phyloP scores from a whole-genome alignment of 176 grass and related monocot species.

The Otatea glauca region DNA sequence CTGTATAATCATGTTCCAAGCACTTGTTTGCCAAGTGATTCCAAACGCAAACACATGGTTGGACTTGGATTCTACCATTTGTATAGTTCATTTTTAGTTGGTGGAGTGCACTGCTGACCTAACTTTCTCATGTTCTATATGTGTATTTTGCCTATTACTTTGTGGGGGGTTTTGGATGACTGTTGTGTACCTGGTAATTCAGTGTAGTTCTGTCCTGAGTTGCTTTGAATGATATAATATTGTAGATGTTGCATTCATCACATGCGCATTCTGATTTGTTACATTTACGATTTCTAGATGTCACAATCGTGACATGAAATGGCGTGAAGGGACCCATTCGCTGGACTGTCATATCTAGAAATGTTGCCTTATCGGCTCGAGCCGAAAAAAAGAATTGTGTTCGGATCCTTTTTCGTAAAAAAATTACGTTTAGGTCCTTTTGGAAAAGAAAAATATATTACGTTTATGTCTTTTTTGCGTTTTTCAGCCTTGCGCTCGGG shows the following conservation, averaged over 20 bases:
- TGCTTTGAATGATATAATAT: too few relatives aligned
- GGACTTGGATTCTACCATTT: slow-evolving; percentile 8
- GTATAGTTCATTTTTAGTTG: background rate
- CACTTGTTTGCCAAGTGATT: slow-evolving; percentile 32
- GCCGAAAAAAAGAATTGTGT: too few relatives aligned
- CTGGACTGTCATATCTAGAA: background rate
- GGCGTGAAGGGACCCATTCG: background rate
- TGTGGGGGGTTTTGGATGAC: background rate
- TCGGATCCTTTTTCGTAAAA: too few relatives aligned
- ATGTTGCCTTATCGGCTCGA: background rate
- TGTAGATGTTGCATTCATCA: background rate
- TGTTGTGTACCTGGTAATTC: background rate
- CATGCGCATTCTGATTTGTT: background rate
- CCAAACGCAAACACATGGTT: background rate
- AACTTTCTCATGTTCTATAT: background rate
- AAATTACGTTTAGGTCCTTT: too few relatives aligned
- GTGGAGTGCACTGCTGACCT: background rate
- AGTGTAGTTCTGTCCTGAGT: background rate
- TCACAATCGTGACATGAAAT: background rate
- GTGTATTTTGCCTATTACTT: background rate
- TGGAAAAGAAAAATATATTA: too few relatives aligned
- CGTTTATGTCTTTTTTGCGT: too few relatives aligned
- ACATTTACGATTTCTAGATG: background rate
- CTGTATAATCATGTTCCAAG: slow-evolving; percentile 46
- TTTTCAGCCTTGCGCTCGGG: too few relatives aligned